These are phyloP conservation scores for Zoysia matrella DNA, from an alignment of 202 grass and related monocot species.

Conservation along the genomic window DNA sequence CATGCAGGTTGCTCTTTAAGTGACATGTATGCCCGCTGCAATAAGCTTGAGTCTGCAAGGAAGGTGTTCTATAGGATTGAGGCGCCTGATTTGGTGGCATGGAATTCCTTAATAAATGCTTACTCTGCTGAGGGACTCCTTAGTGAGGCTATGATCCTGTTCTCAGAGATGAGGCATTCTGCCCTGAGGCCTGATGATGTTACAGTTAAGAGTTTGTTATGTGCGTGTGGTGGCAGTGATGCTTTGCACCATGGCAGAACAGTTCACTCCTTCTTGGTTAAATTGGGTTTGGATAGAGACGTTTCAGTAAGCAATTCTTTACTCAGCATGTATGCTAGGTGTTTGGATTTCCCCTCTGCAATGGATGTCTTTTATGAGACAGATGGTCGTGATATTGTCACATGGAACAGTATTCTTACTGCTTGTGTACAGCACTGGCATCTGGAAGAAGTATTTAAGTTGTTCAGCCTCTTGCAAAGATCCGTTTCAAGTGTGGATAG, in stretches of 20 bases:
- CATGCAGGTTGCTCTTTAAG: slow-evolving; percentile 71
- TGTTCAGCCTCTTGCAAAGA: slow-evolving; percentile 53
- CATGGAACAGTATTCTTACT: slow-evolving; percentile 77
- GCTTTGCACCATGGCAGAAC: slow-evolving; percentile 47
- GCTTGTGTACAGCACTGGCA: slow-evolving; percentile 63
- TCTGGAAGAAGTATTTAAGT: slow-evolving; percentile 55
- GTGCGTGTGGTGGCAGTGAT: slow-evolving; percentile 54
- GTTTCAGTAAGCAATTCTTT: slow-evolving; percentile 64
- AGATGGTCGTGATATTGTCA: slow-evolving; percentile 55
- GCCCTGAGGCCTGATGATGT: slow-evolving; percentile 57
- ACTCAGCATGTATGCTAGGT: slow-evolving; percentile 68
- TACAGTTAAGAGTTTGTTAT: slow-evolving; percentile 62
- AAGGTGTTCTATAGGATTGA: slow-evolving; percentile 58
- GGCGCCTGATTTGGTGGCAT: slow-evolving; percentile 68
- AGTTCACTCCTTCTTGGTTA: slow-evolving; percentile 65
- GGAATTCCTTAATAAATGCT: slow-evolving; percentile 73
- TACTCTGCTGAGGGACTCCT: slow-evolving; percentile 56
- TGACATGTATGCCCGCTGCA: slow-evolving; percentile 75
- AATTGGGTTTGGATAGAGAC: slow-evolving; percentile 54
- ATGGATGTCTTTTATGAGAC: slow-evolving; percentile 60
- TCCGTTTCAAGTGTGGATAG: slow-evolving; percentile 46
- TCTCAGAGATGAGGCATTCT: slow-evolving; percentile 62
- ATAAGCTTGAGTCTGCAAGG: slow-evolving; percentile 51
- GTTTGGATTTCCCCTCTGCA: slow-evolving; percentile 60
- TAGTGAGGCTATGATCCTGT: slow-evolving; percentile 52